Conservation (phyloP, 768 basidiomycete species). For the Suillus tomentosus region DNA sequence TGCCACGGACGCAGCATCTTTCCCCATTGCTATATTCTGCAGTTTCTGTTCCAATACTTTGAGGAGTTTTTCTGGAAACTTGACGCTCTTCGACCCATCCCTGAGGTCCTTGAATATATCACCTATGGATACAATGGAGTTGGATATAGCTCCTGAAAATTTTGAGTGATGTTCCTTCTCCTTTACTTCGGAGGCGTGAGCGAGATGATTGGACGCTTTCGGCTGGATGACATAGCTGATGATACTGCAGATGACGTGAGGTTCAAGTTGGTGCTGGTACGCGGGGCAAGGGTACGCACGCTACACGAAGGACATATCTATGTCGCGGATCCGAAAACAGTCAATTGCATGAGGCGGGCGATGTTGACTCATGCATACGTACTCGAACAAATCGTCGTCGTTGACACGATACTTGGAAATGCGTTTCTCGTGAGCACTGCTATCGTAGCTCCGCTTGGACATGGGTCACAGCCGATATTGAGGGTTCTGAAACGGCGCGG, state of each 20-base stretch:
- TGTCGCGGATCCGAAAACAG: slow-evolving; percentile 15
- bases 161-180: slow-evolving; percentile 70
- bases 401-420: slow-evolving; percentile 75
- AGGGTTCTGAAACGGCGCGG: not conserved
- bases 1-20: slow-evolving; percentile 76
- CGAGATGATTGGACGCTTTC: slow-evolving; percentile 42
- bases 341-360: slow-evolving; percentile 10
- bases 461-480: slow-evolving; percentile 18
- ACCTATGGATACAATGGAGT: slow-evolving; percentile 59
- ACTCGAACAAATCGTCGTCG: slow-evolving; percentile 89
- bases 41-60: slow-evolving; percentile 89
- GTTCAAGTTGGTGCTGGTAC: slow-evolving; percentile 7
- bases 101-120: slow-evolving; percentile 81
- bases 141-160: slow-evolving; percentile 61
- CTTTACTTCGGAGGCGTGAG: slow-evolving; percentile 42
- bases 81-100: slow-evolving; percentile 81
- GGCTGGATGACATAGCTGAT: slow-evolving; percentile 71
- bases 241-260: slow-evolving; percentile 46
- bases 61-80: slow-evolving; percentile 91
- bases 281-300: slow-evolving; percentile 52
- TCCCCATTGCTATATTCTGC: slow-evolving; percentile 92
- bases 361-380: slow-evolving; percentile 30
- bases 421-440: slow-evolving; percentile 70
- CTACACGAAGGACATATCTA: slow-evolving; percentile 82
- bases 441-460: slow-evolving; percentile 76